These are phyloP conservation scores for Boletales sp. DNA, from an alignment of 768 basidiomycete genomes.

Conservation along the genomic window DNA sequence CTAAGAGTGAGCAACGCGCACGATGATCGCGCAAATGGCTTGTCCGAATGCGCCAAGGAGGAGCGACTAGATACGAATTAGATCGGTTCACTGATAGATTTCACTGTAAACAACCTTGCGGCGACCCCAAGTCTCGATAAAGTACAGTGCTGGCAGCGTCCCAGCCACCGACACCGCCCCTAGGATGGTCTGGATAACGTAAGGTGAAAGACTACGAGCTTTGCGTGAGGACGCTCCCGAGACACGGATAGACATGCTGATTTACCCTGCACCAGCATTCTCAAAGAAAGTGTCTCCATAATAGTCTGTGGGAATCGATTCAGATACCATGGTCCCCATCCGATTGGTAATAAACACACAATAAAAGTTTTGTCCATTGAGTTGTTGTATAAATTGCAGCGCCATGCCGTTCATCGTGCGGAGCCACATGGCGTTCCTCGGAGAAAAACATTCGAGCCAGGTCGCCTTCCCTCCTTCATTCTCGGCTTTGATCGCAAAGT, in stretches of 20 bases:
- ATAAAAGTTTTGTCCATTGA: slow-evolving; percentile 81
- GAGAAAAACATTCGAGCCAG: slow-evolving; percentile 76
- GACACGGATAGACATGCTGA: neutral
- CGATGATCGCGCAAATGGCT: slow-evolving; percentile 60
- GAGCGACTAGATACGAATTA: slow-evolving; percentile 44
- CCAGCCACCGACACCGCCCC: slow-evolving; percentile 73
- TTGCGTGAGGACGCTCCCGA: neutral
- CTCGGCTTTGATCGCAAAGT: slow-evolving; percentile 62
- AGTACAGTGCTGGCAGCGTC: slow-evolving; percentile 62
- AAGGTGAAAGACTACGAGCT: slow-evolving; percentile 50
- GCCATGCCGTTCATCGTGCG: slow-evolving; percentile 80
- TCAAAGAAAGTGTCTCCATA: slow-evolving; percentile 82
- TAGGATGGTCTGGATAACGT: slow-evolving; percentile 71
- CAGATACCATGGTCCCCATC: neutral
- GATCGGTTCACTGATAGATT: neutral
- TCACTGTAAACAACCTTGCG: slow-evolving; percentile 41
- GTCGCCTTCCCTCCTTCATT: slow-evolving; percentile 79
- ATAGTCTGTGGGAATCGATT: slow-evolving; percentile 51
- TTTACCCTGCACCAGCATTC: slow-evolving; percentile 62
- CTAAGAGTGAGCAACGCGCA: slow-evolving; percentile 23
- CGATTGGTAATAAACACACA: slow-evolving; percentile 39
- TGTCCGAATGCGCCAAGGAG: slow-evolving; percentile 61
- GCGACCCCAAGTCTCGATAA: slow-evolving; percentile 76
- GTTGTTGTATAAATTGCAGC: slow-evolving; percentile 76
- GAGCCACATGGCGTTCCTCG: slow-evolving; percentile 64